Conservation (phyloP, 2,329 filamentous ascomycete species). For the Hymenoscyphus infarciens region DNA sequence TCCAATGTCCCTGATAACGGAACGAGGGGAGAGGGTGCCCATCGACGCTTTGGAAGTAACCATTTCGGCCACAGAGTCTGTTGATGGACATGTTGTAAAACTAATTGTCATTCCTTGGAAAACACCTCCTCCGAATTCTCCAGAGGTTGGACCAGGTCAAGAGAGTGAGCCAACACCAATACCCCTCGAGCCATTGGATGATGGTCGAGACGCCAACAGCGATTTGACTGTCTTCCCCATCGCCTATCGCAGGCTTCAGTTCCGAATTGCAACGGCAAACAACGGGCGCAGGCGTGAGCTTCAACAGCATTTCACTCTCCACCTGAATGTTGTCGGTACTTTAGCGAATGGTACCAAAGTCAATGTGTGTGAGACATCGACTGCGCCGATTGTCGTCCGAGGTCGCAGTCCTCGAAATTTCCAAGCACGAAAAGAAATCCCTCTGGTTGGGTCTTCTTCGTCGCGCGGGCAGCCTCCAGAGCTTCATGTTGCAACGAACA, state of each 20-base stretch:
- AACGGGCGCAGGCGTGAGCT: constrained; percentile 92
- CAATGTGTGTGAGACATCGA: constrained; percentile 77
- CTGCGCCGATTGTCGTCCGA: constrained; percentile 88
- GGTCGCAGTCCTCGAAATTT: constrained; percentile 93
- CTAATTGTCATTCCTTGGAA: constrained; percentile 98
- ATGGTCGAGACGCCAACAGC: constrained; percentile 40
- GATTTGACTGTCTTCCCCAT: constrained; percentile 90
- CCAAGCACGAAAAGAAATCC: constrained; percentile 88
- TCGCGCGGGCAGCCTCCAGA: constrained; percentile 35
- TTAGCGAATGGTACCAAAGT: constrained; percentile 80
- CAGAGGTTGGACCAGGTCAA: constrained; percentile 57
- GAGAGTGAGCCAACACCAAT: constrained; percentile 87
- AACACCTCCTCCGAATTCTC: constrained; percentile 77
- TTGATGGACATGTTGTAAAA: constrained; percentile 86
- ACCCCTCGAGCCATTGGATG: constrained; percentile 65
- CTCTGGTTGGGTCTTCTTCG: constrained; percentile 49
- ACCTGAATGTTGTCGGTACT: constrained; percentile 80
- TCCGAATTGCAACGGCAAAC: constrained; percentile 91
- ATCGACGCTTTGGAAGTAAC: constrained; percentile 81
- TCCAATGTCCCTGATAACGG: constrained; percentile 75
- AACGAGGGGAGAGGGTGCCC: constrained; percentile 78
- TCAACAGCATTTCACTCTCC: constrained; percentile 91
- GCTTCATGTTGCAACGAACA: constrained; percentile 29
- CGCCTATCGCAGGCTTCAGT: constrained; percentile 90
- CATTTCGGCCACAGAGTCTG: constrained; percentile 90